These are phyloP conservation scores for Thielaviopsis punctulata DNA, from an alignment of 2,329 filamentous ascomycete species.

Conservation along the genomic window DNA sequence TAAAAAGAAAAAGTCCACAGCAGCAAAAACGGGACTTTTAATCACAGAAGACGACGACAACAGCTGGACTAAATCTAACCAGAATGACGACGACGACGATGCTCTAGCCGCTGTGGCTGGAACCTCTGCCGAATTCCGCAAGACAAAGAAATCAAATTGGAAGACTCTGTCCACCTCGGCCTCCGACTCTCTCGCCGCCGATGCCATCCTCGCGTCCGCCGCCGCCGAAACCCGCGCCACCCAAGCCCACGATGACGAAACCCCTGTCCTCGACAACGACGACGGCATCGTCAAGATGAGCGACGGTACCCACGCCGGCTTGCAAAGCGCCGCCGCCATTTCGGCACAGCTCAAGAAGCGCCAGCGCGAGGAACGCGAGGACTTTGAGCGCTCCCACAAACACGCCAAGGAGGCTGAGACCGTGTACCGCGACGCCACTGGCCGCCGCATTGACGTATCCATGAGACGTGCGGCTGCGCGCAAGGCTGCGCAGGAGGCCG, in stretches of 20 bases:
- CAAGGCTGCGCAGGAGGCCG: conserved; percentile 44
- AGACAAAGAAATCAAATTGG: conserved; percentile 66
- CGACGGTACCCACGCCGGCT: conserved; percentile 69
- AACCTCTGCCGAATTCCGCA: conserved; percentile 46
- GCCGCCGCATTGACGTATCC: conserved; percentile 79
- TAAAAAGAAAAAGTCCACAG: conserved; percentile 38
- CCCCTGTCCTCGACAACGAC: conserved; percentile 27
- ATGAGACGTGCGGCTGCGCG: conserved; percentile 80
- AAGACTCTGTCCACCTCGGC: conserved; percentile 43
- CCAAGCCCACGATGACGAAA: conserved; percentile 30
- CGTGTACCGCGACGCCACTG: conserved; percentile 87
- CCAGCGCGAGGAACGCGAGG: conserved; percentile 43
- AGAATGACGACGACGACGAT: conserved; percentile 35
- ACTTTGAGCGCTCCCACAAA: conserved; percentile 25
- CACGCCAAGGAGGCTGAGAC: conserved; percentile 42
- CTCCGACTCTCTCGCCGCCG: conserved; percentile 43
- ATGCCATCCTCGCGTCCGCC: conserved; percentile 59
- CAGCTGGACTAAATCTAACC: conserved; percentile 27
- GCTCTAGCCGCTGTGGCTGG: conserved; percentile 34
- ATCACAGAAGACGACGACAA: conserved; percentile 48
- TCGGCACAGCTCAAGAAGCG: conserved; percentile 50
- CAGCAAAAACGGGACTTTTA: conserved; percentile 32
- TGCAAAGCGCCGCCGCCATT: conserved; percentile 72
- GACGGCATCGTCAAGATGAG: conserved; percentile 53
- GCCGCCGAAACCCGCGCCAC: conserved; percentile 47